A percentile compares a stretch with the other conserved stretches of the same genome.
These are phyloP conservation scores for Lepidium aucheri DNA, from an alignment of 345 rosid genomes.

Conservation along the genomic window DNA sequence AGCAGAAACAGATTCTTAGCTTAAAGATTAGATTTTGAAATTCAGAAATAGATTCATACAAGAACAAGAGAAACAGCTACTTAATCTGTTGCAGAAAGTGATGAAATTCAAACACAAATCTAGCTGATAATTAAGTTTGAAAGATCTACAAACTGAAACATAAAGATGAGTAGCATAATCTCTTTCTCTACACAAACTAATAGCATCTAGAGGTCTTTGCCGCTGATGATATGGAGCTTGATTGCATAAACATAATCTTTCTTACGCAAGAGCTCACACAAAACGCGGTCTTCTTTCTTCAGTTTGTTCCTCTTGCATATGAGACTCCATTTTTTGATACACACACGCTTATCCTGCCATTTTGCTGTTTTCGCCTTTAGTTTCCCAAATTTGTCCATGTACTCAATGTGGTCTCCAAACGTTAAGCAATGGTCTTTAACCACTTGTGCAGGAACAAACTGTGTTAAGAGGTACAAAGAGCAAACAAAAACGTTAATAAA, in stretches of 20 bases:
- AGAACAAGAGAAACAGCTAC: not conserved
- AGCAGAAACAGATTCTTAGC: no score
- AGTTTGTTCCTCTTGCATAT: slow-evolving; percentile 2
- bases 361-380: not conserved
- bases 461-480: not conserved
- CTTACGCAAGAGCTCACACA: slow-evolving; percentile 17
- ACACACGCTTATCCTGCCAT: slow-evolving; percentile 8
- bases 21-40: not conserved
- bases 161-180: not conserved
- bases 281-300: slow-evolving; percentile 1
- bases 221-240: slow-evolving; percentile 7
- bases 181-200: not conserved
- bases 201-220: not conserved
- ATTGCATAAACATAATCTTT: slow-evolving; percentile 4
- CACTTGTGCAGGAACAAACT: slow-evolving; percentile 19
- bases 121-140: not conserved
- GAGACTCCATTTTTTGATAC: not conserved
- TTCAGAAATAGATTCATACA: not conserved
- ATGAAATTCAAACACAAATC: not conserved
- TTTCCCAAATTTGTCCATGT: not conserved
- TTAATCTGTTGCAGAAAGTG: not conserved
- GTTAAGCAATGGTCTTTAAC: slow-evolving; percentile 9
- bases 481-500: not conserved
- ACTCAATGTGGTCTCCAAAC: not conserved
- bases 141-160: not conserved